Conservation (phyloP, 768 basidiomycete species). For the Lactarius hatsudake region DNA sequence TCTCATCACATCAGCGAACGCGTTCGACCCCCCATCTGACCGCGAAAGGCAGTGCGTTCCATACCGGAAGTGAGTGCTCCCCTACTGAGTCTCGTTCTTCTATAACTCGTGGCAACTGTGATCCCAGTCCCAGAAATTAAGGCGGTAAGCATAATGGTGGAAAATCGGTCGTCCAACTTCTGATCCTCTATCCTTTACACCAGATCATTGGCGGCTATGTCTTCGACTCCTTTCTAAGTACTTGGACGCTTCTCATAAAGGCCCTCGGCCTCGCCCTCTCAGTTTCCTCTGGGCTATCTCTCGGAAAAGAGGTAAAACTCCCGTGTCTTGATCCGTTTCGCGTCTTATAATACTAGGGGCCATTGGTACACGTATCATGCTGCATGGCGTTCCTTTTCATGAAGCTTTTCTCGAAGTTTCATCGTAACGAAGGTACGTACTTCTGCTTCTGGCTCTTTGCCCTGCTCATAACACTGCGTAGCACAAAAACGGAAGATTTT, state of each 20-base stretch:
- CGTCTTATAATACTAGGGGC: conserved; percentile 48
- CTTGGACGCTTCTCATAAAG: conserved; percentile 85
- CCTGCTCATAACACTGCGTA: conserved; percentile 30
- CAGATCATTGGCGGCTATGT: conserved; percentile 84
- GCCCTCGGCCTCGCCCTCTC: conserved; percentile 77
- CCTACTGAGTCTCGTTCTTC: not conserved
- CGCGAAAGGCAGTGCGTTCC: conserved; percentile 54
- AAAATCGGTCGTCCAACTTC: not conserved
- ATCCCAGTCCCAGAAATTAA: conserved; percentile 71
- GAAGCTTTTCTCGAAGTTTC: conserved; percentile 64
- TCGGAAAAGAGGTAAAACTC: conserved; percentile 72
- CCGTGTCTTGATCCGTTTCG: conserved; percentile 7
- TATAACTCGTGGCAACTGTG: conserved; percentile 1
- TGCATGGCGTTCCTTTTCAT: conserved; percentile 76
- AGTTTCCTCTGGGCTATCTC: conserved; percentile 79
- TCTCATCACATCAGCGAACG: conserved; percentile 2
- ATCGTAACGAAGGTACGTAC: conserved; percentile 67
- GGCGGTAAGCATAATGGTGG: conserved; percentile 46
- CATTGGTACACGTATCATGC: conserved; percentile 80
- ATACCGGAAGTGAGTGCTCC: conserved; percentile 67
- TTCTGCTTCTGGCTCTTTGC: not conserved
- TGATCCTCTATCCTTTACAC: not conserved
- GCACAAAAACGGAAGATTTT: conserved; percentile 80
- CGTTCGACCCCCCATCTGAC: not conserved
- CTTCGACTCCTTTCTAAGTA: conserved; percentile 80